phyloP scores from a whole-genome alignment of 306 rosid species.

The Inga laurina region DNA sequence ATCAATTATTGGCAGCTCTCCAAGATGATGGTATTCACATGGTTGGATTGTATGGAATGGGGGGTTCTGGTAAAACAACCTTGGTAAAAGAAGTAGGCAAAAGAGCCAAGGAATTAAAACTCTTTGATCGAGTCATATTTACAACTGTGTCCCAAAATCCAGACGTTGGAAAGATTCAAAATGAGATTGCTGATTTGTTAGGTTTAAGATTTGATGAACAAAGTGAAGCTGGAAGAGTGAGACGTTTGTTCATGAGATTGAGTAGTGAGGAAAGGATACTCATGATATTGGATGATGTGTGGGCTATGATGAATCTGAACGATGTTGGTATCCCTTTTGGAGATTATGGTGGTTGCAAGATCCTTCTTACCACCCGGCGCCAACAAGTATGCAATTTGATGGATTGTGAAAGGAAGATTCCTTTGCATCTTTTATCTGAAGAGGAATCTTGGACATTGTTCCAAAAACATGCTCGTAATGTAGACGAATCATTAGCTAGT shows the following conservation, averaged over 20 bases:
- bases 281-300: background rate
- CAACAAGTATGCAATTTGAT: background rate
- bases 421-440: background rate
- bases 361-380: background rate
- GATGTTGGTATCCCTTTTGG: background rate
- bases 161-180: background rate
- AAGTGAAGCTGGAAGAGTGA: background rate
- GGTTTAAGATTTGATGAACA: background rate
- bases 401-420: background rate
- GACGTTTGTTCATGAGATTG: background rate
- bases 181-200: background rate
- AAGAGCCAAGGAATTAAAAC: background rate
- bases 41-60: conserved; percentile 7
- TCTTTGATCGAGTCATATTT: background rate
- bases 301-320: background rate
- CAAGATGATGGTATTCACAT: background rate
- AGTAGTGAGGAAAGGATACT: background rate
- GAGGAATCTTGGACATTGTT: background rate
- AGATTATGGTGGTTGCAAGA: background rate
- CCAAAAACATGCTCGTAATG: background rate
- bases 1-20: background rate
- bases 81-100: background rate
- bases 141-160: background rate
- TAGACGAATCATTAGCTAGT: background rate
- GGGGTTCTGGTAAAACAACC: background rate